phyloP scores from a whole-genome alignment of 345 rosid species.

The Microthlaspi erraticum region DNA sequence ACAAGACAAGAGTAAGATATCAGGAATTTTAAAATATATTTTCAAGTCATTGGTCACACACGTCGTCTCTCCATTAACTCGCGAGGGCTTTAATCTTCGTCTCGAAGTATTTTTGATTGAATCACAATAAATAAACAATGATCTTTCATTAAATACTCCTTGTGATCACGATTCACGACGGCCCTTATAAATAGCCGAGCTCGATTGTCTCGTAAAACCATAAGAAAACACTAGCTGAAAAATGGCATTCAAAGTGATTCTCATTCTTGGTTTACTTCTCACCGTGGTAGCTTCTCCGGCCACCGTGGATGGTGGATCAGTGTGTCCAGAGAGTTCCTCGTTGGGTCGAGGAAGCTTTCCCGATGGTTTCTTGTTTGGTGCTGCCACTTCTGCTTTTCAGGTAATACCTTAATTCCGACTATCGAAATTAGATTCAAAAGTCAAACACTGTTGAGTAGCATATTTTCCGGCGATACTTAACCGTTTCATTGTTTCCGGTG shows the following conservation, averaged over 20 bases:
- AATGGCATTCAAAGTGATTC: conserved; percentile 34
- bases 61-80: conserved; percentile 27
- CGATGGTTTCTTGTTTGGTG: conserved; percentile 47
- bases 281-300: conserved; percentile 28
- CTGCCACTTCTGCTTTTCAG: conserved; percentile 49
- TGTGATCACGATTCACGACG: not conserved
- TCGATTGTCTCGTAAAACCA: conserved; percentile 8
- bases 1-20: conserved; percentile 33
- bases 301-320: conserved; percentile 27
- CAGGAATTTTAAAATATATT: not conserved
- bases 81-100: conserved; percentile 38
- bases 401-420: conserved; percentile 8
- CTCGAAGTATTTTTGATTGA: conserved; percentile 36
- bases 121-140: not conserved
- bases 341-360: conserved; percentile 48
- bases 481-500: not conserved
- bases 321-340: conserved; percentile 33
- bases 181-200: conserved; percentile 39
- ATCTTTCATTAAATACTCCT: not conserved
- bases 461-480: conserved; percentile 9
- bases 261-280: conserved; percentile 38
- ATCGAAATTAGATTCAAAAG: not conserved
- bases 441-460: conserved; percentile 17
- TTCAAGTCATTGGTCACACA: conserved; percentile 15
- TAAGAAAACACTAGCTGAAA: not conserved